phyloP scores from a whole-genome alignment of 1,284 basidiomycete genomes.

The Xanthoconium separans region DNA sequence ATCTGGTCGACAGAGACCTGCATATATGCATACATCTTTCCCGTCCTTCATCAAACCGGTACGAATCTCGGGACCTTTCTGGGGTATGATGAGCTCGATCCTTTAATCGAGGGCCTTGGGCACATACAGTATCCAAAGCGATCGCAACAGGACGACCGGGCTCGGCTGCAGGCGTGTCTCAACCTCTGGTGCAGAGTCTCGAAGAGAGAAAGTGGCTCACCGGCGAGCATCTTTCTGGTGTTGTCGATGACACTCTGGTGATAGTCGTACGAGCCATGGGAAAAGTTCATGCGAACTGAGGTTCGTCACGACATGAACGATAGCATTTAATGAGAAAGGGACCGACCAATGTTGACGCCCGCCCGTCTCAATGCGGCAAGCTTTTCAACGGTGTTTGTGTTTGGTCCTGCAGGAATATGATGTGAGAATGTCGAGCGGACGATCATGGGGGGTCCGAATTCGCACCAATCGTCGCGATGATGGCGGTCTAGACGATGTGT shows the following conservation, averaged over 20 bases:
- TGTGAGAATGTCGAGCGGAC: constrained; percentile 13
- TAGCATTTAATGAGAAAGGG: constrained; percentile 1
- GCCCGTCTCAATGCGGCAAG: constrained; percentile 79
- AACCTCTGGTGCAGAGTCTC: neutral
- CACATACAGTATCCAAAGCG: constrained; percentile 89
- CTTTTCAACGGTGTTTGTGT: constrained; percentile 88
- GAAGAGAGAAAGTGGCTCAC: constrained; percentile 41
- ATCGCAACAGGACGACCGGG: constrained; percentile 93
- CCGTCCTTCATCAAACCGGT: constrained; percentile 91
- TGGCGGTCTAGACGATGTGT: constrained; percentile 67
- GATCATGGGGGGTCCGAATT: neutral
- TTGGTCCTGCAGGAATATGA: constrained; percentile 62
- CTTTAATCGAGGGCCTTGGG: constrained; percentile 3
- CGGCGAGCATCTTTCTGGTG: constrained; percentile 79
- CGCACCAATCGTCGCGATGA: constrained; percentile 95
- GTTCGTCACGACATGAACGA: constrained; percentile 11
- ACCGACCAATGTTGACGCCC: constrained; percentile 93
- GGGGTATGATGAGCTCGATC: constrained; percentile 13
- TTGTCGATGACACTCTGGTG: constrained; percentile 98
- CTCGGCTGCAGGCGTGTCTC: constrained; percentile 36
- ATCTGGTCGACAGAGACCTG: constrained; percentile 5
- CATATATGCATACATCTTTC: constrained; percentile 56
- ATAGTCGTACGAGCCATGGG: constrained; percentile 94
- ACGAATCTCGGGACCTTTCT: constrained; percentile 99
- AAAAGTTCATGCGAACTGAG: constrained; percentile 97